Percentiles rank a stretch among this genome's conserved stretches.
phyloP scores from a whole-genome alignment of 192 early-diverging fungal species.

The Chytriomyces sp. region DNA sequence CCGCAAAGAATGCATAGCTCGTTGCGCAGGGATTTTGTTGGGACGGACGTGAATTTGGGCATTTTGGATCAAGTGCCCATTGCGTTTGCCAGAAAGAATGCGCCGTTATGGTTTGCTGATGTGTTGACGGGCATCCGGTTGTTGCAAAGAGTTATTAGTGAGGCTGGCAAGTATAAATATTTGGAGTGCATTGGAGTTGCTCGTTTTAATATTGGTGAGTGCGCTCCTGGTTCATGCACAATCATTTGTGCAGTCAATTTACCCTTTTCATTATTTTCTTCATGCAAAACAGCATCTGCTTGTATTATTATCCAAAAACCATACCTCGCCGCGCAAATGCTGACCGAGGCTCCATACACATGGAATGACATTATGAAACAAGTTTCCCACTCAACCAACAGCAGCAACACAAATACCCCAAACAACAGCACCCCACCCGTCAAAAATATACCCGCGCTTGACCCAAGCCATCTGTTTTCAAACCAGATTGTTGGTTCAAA shows the following conservation, averaged over 20 bases:
- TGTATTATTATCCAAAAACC: constrained; percentile 9
- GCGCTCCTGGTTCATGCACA: background rate
- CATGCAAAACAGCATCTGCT: background rate
- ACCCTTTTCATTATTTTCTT: constrained; percentile 1
- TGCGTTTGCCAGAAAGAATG: constrained; percentile 1
- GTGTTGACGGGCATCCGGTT: background rate
- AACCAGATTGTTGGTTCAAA: background rate
- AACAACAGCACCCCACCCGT: no score
- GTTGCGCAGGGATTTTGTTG: background rate
- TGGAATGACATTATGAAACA: constrained; percentile 5
- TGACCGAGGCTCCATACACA: background rate
- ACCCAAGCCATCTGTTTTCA: background rate
- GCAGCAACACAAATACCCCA: background rate
- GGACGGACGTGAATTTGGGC: background rate
- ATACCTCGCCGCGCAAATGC: background rate
- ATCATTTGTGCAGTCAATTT: background rate
- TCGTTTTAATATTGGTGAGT: constrained; percentile 23
- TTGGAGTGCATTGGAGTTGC: constrained; percentile 14
- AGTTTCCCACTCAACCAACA: background rate
- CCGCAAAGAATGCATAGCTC: background rate
- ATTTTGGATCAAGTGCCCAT: background rate
- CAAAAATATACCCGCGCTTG: background rate
- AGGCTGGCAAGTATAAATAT: background rate
- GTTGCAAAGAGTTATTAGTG: background rate
- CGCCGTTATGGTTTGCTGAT: constrained; percentile 6